phyloP scores from a whole-genome alignment of 352 stramenopile species.

The Aphanomyces astaci region DNA sequence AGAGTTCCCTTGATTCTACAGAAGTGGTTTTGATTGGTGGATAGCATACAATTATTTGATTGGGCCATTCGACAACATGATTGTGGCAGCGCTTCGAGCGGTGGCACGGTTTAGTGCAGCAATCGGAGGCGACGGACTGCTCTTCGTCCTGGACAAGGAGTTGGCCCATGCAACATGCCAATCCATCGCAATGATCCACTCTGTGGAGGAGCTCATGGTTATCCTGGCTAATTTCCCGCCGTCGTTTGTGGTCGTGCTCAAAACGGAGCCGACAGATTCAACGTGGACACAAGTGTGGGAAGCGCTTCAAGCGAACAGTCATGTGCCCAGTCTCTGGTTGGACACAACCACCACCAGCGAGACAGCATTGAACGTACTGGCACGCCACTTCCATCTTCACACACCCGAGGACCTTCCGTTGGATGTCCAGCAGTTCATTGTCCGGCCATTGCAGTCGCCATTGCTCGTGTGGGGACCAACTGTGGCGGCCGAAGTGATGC shows the following conservation, averaged over 20 bases:
- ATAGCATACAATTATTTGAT: background rate
- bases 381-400: background rate
- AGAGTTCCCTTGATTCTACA: background rate
- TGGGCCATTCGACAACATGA: background rate
- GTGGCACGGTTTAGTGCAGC: background rate
- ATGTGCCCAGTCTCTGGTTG: background rate
- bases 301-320: background rate
- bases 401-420: background rate
- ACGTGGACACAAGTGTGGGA: background rate
- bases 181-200: background rate
- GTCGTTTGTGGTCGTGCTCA: background rate
- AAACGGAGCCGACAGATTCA: background rate
- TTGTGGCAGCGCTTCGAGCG: background rate
- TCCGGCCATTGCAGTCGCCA: background rate
- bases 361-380: no score
- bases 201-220: background rate
- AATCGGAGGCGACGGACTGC: background rate
- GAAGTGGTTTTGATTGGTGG: background rate
- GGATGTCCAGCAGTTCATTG: background rate
- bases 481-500: slow-evolving; percentile 3
- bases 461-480: background rate
- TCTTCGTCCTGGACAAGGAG: background rate
- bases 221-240: background rate
- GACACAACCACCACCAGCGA: no score
- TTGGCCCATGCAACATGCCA: background rate